Conservation (phyloP, 1,284 basidiomycete species). For the Naganishia cerealis region DNA sequence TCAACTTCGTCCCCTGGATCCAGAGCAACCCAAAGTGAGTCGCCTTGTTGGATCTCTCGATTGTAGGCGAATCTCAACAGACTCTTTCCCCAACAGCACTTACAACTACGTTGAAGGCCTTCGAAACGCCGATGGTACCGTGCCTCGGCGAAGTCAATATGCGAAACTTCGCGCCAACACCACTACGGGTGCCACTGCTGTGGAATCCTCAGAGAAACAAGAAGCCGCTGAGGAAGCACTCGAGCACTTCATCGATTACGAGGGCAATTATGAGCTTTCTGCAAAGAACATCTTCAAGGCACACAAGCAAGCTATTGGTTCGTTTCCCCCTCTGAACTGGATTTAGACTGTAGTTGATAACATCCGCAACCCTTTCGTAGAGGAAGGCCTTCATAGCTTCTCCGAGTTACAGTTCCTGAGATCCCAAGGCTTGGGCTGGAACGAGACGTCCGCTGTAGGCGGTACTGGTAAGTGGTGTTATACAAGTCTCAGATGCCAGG, state of each 20-base stretch:
- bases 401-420: constrained; percentile 33
- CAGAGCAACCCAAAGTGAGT: constrained; percentile 34
- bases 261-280: constrained; percentile 30
- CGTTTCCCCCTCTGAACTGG: neutral
- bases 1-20: constrained; percentile 42
- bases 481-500: neutral
- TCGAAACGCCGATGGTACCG: constrained; percentile 37
- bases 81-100: constrained; percentile 10
- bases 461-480: constrained; percentile 25
- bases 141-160: constrained; percentile 37
- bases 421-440: constrained; percentile 35
- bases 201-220: constrained; percentile 26
- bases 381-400: constrained; percentile 36
- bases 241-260: constrained; percentile 35
- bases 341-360: neutral
- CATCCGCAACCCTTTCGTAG: constrained; percentile 11
- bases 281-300: constrained; percentile 40
- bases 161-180: constrained; percentile 33
- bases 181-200: constrained; percentile 9
- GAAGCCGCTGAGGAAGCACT: constrained; percentile 35
- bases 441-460: constrained; percentile 36
- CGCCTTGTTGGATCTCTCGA: too few species aligned
- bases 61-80: neutral
- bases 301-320: constrained; percentile 38
- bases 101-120: constrained; percentile 36